Percentiles rank a stretch among this genome's conserved stretches.
Conservation (phyloP, 805 yeast species). For the Tetrapisispora taiwanensis region DNA sequence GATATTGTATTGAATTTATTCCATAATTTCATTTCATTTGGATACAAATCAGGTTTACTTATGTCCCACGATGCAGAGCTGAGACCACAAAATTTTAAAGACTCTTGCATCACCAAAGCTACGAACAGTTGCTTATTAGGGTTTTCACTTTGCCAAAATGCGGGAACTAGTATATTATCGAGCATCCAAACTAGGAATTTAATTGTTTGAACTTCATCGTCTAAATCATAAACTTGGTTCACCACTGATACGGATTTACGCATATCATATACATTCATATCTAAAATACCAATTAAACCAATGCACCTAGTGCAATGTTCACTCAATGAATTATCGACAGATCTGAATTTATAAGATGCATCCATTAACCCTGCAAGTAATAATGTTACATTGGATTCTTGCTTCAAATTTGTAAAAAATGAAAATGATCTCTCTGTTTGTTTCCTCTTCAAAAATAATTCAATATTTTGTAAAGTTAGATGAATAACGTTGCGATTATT, state of each 20-base stretch:
- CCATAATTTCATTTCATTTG: constrained; percentile 41
- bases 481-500: constrained; percentile 48
- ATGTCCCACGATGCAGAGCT: constrained; percentile 28
- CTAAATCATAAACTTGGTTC: constrained; percentile 51
- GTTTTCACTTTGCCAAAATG: constrained; percentile 83
- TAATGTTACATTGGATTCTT: constrained; percentile 31
- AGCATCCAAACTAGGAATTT: constrained; percentile 56
- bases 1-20: constrained; percentile 52
- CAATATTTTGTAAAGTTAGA: constrained; percentile 60
- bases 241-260: constrained; percentile 25
- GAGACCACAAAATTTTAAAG: constrained; percentile 52
- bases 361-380: constrained; percentile 46
- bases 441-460: constrained; percentile 41
- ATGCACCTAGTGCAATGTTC: constrained; percentile 57
- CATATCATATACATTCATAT: constrained; percentile 44
- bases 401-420: constrained; percentile 30
- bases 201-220: constrained; percentile 49
- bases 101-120: constrained; percentile 85
- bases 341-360: constrained; percentile 47
- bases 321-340: constrained; percentile 39
- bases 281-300: constrained; percentile 69
- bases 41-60: constrained; percentile 15
- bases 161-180: constrained; percentile 62
- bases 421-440: constrained; percentile 37
- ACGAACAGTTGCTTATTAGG: constrained; percentile 75